Conservation (phyloP, 257 asterid genomes). For the Primulina tabacum region DNA sequence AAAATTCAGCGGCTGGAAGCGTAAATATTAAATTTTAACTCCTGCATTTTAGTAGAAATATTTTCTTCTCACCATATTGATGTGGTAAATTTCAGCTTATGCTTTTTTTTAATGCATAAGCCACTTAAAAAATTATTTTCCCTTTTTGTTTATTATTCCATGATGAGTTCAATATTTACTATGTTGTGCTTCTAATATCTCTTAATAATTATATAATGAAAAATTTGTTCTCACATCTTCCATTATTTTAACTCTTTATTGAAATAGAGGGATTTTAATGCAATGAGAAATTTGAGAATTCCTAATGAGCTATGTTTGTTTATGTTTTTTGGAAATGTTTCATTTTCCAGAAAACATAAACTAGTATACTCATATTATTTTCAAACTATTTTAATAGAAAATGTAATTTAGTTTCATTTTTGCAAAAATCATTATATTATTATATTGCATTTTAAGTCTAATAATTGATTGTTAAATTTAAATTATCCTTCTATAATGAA, state of each 20-base stretch:
- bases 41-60: neutral
- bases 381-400: no score
- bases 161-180: neutral
- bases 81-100: neutral
- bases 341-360: neutral
- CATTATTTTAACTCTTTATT: neutral
- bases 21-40: conserved; percentile 33
- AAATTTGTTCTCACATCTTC: neutral
- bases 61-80: conserved; percentile 12
- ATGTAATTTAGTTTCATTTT: no score
- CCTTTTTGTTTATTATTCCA: neutral
- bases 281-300: neutral
- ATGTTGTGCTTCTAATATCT: neutral
- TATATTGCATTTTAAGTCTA: no score
- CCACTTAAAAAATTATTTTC: neutral
- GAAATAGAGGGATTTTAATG: neutral
- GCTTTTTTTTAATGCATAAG: neutral
- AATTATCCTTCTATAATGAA: no score
- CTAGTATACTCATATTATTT: no score
- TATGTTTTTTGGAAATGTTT: neutral
- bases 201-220: no score
- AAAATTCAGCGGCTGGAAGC: conserved; percentile 67
- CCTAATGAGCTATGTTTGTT: neutral
- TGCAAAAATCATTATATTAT: no score
- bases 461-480: no score